Conservation (phyloP, 2,329 filamentous ascomycete species). For the Passalora sequoiae region DNA sequence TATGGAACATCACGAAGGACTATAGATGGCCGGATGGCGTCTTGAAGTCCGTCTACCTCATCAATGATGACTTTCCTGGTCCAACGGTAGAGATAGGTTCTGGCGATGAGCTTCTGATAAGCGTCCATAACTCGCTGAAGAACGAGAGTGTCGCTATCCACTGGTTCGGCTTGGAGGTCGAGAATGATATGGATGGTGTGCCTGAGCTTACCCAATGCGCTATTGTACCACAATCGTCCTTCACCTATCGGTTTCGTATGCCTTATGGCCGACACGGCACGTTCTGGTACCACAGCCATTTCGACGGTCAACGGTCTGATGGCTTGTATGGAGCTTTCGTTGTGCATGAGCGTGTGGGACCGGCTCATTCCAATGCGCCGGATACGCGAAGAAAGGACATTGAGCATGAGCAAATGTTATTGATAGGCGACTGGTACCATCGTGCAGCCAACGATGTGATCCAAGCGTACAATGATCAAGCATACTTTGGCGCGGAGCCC, state of each 20-base stretch:
- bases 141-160: constrained; percentile 37
- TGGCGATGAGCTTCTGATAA: constrained; percentile 42
- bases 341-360: constrained; percentile 37
- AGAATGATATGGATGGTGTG: constrained; percentile 21
- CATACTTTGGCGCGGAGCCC: constrained; percentile 42
- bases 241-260: constrained; percentile 33
- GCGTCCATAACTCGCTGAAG: constrained; percentile 40
- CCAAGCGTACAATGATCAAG: constrained; percentile 40
- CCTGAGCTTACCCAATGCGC: constrained; percentile 19
- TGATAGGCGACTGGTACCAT: constrained; percentile 49
- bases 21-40: constrained; percentile 41
- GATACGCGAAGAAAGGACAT: constrained; percentile 7
- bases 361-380: background rate
- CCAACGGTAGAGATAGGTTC: constrained; percentile 45
- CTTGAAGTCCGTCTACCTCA: constrained; percentile 43
- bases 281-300: constrained; percentile 48
- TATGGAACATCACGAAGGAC: constrained; percentile 15
- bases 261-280: constrained; percentile 33
- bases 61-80: constrained; percentile 49
- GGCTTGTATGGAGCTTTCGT: constrained; percentile 46
- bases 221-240: constrained; percentile 21
- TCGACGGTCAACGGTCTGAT: constrained; percentile 39
- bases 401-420: constrained; percentile 39
- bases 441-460: constrained; percentile 38
- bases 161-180: constrained; percentile 39